Base-by-base conservation (phyloP, 1,139 yeast genomes). In the Saccharomyces hybrid region DNA sequence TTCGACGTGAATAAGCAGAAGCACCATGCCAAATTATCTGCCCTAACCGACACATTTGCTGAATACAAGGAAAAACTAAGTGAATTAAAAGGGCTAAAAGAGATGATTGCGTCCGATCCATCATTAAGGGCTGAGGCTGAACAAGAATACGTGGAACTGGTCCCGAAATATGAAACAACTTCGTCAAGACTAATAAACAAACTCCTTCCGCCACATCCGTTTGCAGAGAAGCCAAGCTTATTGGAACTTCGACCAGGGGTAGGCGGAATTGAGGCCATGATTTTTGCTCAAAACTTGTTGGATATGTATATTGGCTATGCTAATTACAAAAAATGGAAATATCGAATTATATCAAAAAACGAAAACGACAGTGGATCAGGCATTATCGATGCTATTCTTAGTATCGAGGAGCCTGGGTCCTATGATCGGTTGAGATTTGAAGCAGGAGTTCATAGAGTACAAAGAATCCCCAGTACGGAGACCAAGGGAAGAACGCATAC, bases 381-480 rank as follows among this genome's bases (percentile, higher is more conserved):
- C 9, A 72, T 90, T 16, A 78, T 83, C 24, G 96, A 90, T 67
- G 95, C 91, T 0, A 84, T 91, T 34, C 62, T 95, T 42, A 76
- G 83, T 57, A 78, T 93, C 8, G 86, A 87, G 61, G 81, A 83
- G 55, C 84, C 87, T 0, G 96, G 96, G 0, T 79, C 95, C 1
- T 93, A 84, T 67, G 84, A 85, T 60, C 65, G 77, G 31, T 71
- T 93, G 55, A 79, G 95, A 58, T 85, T 82, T 64, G 99, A 93
- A 68, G 89, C 96, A 52, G 99, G 99, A 1, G 96, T 93, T 12
- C 99, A 93, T 68, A 75, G 99, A 52, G 99, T 93, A 1, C 99
- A 93, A 69, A 74, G 99, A 58, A 83, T 93, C 3, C 99, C 99
- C 0, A 86, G 83, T 34, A 93, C 99, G 0, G 99, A 93, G 68